Conservation (phyloP, 2,329 filamentous ascomycete genomes). For the Trichoderma sp. region DNA sequence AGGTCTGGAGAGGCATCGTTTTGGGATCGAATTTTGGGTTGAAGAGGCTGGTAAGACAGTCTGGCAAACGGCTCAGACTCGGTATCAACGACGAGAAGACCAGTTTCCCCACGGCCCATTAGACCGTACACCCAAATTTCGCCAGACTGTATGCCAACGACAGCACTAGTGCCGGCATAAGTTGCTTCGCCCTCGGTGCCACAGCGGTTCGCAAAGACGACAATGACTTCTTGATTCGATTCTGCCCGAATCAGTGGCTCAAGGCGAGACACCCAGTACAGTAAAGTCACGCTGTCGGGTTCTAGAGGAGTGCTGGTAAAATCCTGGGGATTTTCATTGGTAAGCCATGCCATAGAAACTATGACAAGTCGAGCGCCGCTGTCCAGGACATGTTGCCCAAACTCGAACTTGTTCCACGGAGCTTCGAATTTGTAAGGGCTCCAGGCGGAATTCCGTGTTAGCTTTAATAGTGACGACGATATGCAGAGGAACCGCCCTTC, state of each 20-base stretch:
- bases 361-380: conserved; percentile 60
- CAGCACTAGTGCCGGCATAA: conserved; percentile 72
- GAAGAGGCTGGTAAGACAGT: conserved; percentile 33
- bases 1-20: neutral
- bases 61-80: conserved; percentile 43
- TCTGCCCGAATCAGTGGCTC: conserved; percentile 59
- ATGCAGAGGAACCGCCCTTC: neutral
- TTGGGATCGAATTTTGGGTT: neutral
- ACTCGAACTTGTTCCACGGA: conserved; percentile 41
- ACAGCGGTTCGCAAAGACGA: conserved; percentile 68
- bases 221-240: conserved; percentile 56
- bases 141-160: conserved; percentile 63
- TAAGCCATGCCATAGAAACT: conserved; percentile 76
- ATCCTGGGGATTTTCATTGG: conserved; percentile 46
- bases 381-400: conserved; percentile 55
- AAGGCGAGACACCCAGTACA: conserved; percentile 71
- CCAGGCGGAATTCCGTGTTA: neutral
- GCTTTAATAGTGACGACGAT: neutral
- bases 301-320: conserved; percentile 50
- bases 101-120: conserved; percentile 66
- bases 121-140: conserved; percentile 67
- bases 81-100: conserved; percentile 66
- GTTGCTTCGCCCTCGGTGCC: conserved; percentile 63
- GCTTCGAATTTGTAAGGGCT: conserved; percentile 40
- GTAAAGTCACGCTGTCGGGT: conserved; percentile 69